Evolutionary conservation across 805 yeast species (phyloP), one percentile per base, ranked within the genome.

Genomic region (Blastobotrys chiropterorum): DNA sequence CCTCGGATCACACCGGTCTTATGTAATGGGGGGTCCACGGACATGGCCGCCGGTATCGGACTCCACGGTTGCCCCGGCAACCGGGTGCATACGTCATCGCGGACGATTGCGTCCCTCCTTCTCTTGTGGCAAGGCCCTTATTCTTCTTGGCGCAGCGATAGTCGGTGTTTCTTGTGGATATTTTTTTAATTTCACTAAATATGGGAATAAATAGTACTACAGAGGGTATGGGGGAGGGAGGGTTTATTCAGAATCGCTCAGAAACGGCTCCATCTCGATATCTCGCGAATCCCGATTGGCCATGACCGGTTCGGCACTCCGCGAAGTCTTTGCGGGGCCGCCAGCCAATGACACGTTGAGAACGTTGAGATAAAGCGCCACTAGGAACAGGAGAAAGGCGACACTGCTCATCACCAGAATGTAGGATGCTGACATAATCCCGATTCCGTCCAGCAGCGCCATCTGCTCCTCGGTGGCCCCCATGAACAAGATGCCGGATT

Each of bases 381-480:
- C 83, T 40, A 89, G 68, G 60, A 76, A 81, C 2, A 87, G 73
- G 57, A 88, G 57, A 60, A 87, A 85, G 0, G 95, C 90, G 0
- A 86, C 86, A 4, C 90, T 79, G 11, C 82, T 68, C 3, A 85
- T 73, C 3, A 84, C 78, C 69, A 92, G 71, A 38, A 86, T 78
- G 67, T 92, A 92, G 0, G 96, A 81, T 47, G 92, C 81, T 60
- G 86, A 94, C 67, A 87, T 96, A 2, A 96, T 85, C 1, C 89
- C 87, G 58, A 86, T 73, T 58, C 81, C 82, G 49, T 81, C 70
- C 1, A 90, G 88, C 53, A 88, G 71, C 7, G 69, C 68, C 60
- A 92, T 72, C 64, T 90, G 96, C 66, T 92, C 96, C 65, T 90
- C 97, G 56, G 78, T 90, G 19, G 98, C 98, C 22, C 87, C 81